A percentile compares a stretch with the other conserved stretches of the same genome.
Conservation (phyloP, 495 filamentous ascomycete genomes). For the Hypoxylon subgilvum region DNA sequence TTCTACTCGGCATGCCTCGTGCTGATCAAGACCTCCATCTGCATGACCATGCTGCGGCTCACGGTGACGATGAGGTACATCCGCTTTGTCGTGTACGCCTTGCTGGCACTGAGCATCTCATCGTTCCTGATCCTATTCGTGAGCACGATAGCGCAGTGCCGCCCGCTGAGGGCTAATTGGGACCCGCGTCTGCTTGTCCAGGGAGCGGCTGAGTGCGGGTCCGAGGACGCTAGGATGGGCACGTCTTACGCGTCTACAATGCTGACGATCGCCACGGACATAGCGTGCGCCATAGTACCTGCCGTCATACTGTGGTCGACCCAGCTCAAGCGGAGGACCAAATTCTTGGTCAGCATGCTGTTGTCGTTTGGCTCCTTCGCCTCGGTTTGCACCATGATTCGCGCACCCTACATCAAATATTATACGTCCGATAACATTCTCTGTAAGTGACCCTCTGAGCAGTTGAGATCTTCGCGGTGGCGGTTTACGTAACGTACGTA, state of each 20-base stretch:
- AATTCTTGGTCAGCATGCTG: slow-evolving; percentile 15
- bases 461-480: too few species aligned
- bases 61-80: slow-evolving; percentile 9
- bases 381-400: slow-evolving; percentile 31
- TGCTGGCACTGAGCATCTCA: background rate
- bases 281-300: slow-evolving; percentile 25
- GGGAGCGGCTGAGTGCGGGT: slow-evolving; percentile 8
- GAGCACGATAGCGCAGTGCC: slow-evolving; percentile 8
- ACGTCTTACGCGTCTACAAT: slow-evolving; percentile 11
- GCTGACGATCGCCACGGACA: slow-evolving; percentile 21
- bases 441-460: slow-evolving; percentile 21
- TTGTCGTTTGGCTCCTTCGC: slow-evolving; percentile 29
- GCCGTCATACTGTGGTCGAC: slow-evolving; percentile 29
- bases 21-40: slow-evolving; percentile 27
- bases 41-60: slow-evolving; percentile 28
- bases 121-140: slow-evolving; percentile 13
- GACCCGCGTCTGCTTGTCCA: background rate
- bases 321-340: slow-evolving; percentile 21
- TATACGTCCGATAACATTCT: background rate
- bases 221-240: background rate
- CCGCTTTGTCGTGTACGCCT: slow-evolving; percentile 12
- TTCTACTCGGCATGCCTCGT: slow-evolving; percentile 21
- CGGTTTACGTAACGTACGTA: too few species aligned
- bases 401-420: slow-evolving; percentile 15
- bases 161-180: slow-evolving; percentile 21